Evolutionary conservation across 1,284 basidiomycete genomes (phyloP).

Genomic region (Cutaneotrichosporon cutaneum): DNA sequence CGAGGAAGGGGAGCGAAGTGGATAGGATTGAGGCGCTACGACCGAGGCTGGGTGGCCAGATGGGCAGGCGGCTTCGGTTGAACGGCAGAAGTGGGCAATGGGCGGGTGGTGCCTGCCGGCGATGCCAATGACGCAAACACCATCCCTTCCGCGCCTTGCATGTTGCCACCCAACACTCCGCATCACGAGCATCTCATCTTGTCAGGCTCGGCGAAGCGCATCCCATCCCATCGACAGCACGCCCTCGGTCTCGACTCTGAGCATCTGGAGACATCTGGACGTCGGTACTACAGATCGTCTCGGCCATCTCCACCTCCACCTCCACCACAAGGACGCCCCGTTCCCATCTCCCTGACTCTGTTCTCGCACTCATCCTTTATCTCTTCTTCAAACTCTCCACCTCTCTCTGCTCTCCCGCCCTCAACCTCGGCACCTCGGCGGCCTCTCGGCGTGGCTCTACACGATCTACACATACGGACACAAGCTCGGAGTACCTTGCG

Average conservation of each 20-base stretch:
- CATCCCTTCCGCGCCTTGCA: background rate
- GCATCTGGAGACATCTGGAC: no score
- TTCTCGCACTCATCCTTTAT: background rate
- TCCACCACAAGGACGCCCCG: background rate
- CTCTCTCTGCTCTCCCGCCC: no score
- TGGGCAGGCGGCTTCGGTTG: background rate
- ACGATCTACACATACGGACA: no score
- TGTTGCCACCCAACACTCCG: background rate
- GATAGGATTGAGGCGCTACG: no score
- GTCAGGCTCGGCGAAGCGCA: background rate
- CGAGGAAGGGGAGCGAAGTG: no score
- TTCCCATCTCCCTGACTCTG: background rate
- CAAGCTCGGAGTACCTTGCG: no score
- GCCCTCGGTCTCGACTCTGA: no score
- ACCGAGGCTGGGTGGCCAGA: background rate
- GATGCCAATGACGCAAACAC: background rate
- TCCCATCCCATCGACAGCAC: background rate
- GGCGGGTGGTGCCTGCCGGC: background rate
- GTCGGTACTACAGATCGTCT: background rate
- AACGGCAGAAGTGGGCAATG: background rate
- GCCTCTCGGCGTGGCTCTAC: no score
- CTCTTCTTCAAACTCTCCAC: background rate
- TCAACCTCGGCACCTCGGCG: no score
- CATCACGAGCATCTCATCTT: background rate
- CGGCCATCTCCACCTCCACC: background rate